Evolutionary conservation across 2,329 filamentous ascomycete species (phyloP).

Genomic region (Trichoderma sp.): DNA sequence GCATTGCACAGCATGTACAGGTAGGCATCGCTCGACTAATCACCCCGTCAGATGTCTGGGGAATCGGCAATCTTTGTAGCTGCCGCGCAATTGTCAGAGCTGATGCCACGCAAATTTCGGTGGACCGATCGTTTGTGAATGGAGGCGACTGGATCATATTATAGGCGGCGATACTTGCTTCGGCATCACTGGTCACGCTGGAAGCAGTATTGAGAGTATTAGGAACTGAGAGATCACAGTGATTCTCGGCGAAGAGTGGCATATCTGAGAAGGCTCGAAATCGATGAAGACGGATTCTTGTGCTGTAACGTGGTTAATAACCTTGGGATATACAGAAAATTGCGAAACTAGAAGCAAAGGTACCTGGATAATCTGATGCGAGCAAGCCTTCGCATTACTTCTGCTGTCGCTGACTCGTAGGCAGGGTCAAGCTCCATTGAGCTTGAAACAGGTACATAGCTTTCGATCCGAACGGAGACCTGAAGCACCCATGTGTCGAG

Average conservation of each 20-base stretch:
- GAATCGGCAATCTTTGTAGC: background rate
- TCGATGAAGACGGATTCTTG: background rate
- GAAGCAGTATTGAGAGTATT: background rate
- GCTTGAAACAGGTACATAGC: background rate
- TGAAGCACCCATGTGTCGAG: background rate
- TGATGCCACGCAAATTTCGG: background rate
- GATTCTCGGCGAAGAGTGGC: background rate
- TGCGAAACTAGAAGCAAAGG: background rate
- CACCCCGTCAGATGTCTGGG: background rate
- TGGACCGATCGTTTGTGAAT: background rate
- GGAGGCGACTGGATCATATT: background rate
- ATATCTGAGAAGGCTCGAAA: background rate
- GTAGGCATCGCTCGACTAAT: background rate
- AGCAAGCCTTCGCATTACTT: background rate
- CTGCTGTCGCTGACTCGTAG: background rate
- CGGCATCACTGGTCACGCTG: background rate
- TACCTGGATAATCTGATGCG: background rate
- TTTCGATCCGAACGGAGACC: background rate
- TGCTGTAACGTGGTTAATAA: background rate
- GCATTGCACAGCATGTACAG: background rate
- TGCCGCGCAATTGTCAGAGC: background rate
- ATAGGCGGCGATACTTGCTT: background rate
- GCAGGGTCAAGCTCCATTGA: background rate
- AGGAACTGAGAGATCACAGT: background rate
- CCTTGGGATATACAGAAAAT: background rate